Evolutionary conservation across 1,139 yeast genomes (phyloP).

Genomic region (Yamadazyma kanchanaburiensis): DNA sequence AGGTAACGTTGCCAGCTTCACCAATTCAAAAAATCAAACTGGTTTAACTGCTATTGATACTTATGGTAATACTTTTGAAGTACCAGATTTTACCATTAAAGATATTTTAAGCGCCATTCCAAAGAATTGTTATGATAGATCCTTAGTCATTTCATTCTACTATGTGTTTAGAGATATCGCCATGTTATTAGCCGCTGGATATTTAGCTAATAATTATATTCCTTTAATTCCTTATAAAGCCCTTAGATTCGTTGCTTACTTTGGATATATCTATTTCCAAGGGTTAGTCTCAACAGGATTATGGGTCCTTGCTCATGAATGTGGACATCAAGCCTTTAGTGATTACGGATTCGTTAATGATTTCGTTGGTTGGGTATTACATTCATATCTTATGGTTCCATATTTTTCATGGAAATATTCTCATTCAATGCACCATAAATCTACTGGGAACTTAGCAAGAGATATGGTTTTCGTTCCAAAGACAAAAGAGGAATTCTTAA

Average conservation of each 20-base stretch:
- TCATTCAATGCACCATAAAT: conserved; percentile 63
- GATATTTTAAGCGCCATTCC: conserved; percentile 62
- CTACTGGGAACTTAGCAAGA: conserved; percentile 58
- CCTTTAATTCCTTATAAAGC: conserved; percentile 44
- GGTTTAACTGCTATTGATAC: conserved; percentile 50
- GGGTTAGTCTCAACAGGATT: conserved; percentile 53
- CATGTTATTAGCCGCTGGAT: conserved; percentile 40
- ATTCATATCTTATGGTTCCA: conserved; percentile 56
- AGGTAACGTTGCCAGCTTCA: conserved; percentile 36
- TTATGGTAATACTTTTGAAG: conserved; percentile 54
- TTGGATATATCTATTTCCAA: conserved; percentile 38
- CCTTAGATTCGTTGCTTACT: conserved; percentile 58
- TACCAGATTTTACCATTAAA: conserved; percentile 61
- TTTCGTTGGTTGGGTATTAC: conserved; percentile 57
- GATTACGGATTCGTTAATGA: conserved; percentile 56
- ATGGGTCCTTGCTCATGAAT: conserved; percentile 65
- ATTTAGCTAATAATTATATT: conserved; percentile 45
- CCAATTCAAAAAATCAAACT: conserved; percentile 9
- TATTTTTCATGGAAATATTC: conserved; percentile 62
- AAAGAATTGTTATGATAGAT: conserved; percentile 57
- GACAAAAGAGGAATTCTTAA: conserved; percentile 44
- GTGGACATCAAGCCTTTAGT: conserved; percentile 64
- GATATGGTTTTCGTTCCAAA: conserved; percentile 62
- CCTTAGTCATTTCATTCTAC: conserved; percentile 44
- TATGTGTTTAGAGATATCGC: conserved; percentile 59